phyloP scores from a whole-genome alignment of 2,329 filamentous ascomycete species.

The Exophiala alcalophila region DNA sequence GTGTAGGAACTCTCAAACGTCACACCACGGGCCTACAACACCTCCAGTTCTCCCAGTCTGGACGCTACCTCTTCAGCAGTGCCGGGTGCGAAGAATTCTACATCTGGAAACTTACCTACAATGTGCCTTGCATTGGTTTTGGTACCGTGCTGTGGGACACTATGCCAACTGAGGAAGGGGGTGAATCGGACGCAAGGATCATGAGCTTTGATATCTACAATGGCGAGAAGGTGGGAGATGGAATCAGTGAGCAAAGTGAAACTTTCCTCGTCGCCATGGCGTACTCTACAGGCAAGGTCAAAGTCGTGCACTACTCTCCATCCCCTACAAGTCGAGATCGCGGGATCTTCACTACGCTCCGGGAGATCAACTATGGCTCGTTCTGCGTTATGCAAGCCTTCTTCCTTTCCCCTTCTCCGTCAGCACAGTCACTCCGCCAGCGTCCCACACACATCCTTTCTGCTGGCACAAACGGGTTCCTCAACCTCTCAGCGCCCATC shows the following conservation, averaged over 20 bases:
- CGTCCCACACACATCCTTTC: conserved; percentile 9
- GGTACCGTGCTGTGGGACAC: conserved; percentile 53
- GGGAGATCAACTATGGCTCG: conserved; percentile 18
- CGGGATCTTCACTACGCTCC: conserved; percentile 18
- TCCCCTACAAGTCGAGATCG: conserved; percentile 15
- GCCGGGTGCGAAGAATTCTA: conserved; percentile 87
- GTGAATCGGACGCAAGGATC: conserved; percentile 69
- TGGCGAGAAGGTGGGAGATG: not conserved
- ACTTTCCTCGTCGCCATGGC: conserved; percentile 65
- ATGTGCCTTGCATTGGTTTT: conserved; percentile 52
- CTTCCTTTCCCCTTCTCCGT: conserved; percentile 39
- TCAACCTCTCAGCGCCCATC: conserved; percentile 55
- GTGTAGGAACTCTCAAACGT: conserved; percentile 58
- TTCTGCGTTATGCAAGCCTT: conserved; percentile 32
- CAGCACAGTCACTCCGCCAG: not conserved
- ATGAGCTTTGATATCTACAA: conserved; percentile 66
- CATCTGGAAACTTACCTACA: conserved; percentile 65
- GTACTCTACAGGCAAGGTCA: conserved; percentile 80
- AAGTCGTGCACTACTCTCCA: conserved; percentile 46
- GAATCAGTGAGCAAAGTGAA: conserved; percentile 5
- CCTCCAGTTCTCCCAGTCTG: conserved; percentile 67
- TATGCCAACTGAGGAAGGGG: conserved; percentile 48
- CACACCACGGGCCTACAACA: conserved; percentile 83
- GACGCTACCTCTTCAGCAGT: conserved; percentile 75
- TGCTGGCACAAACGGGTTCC: conserved; percentile 75